Evolutionary conservation across 2,329 filamentous ascomycete species (phyloP).

Genomic region (Claviceps citrina): DNA sequence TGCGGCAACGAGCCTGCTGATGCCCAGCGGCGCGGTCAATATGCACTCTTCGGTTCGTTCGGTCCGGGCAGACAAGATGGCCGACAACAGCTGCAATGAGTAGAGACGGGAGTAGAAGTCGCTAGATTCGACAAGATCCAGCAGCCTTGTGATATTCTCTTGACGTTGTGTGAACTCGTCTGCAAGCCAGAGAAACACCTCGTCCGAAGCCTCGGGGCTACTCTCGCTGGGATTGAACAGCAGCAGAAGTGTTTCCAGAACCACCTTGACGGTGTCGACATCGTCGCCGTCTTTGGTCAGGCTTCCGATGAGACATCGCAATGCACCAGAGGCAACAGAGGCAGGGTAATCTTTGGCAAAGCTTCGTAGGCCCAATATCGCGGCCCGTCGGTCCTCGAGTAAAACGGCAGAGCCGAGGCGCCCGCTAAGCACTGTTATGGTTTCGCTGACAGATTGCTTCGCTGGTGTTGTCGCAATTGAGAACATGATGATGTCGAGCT

Average conservation of each 20-base stretch:
- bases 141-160: conserved; percentile 84
- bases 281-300: conserved; percentile 81
- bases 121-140: conserved; percentile 72
- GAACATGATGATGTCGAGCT: conserved; percentile 39
- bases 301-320: conserved; percentile 73
- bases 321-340: conserved; percentile 83
- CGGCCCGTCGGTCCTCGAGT: conserved; percentile 83
- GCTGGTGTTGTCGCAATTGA: conserved; percentile 60
- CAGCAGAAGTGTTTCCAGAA: conserved; percentile 88
- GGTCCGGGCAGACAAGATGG: conserved; percentile 70
- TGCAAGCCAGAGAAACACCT: conserved; percentile 88
- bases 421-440: conserved; percentile 77
- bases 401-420: conserved; percentile 80
- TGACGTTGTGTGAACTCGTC: conserved; percentile 96
- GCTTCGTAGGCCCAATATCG: conserved; percentile 81
- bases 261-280: conserved; percentile 88
- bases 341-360: conserved; percentile 95
- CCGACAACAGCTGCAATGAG: conserved; percentile 73
- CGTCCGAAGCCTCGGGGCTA: conserved; percentile 86
- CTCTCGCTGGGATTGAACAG: conserved; percentile 59
- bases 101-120: conserved; percentile 90
- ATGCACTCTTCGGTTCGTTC: conserved; percentile 92
- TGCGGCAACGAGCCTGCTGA: conserved; percentile 68
- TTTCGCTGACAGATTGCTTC: conserved; percentile 90
- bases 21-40: conserved; percentile 73